Percentiles rank a stretch among this genome's conserved stretches.
These are phyloP conservation scores for Suhomyces kilbournensis DNA, from an alignment of 805 yeast species.

Conservation along the genomic window DNA sequence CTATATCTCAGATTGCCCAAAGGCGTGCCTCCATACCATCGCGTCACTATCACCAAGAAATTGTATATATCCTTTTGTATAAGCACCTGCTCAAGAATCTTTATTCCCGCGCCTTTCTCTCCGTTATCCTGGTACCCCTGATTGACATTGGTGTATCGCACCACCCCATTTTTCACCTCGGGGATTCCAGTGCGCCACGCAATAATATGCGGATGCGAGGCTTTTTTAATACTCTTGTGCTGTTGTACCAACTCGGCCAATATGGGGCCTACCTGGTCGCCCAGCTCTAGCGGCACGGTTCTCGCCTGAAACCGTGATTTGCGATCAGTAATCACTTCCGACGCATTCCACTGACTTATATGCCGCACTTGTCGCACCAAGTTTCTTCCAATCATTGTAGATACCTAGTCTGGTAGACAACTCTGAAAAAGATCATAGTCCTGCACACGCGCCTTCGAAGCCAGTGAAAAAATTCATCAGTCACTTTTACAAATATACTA, in stretches of 20 bases:
- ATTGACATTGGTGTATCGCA: slow-evolving; percentile 24
- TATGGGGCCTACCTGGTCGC: slow-evolving; percentile 41
- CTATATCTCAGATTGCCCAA: slow-evolving; percentile 71
- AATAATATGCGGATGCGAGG: slow-evolving; percentile 69
- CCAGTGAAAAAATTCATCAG: slow-evolving; percentile 1
- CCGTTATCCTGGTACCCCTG: slow-evolving; percentile 72
- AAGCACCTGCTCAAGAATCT: slow-evolving; percentile 51
- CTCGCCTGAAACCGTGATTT: slow-evolving; percentile 71
- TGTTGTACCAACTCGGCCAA: slow-evolving; percentile 40
- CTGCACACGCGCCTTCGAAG: not conserved
- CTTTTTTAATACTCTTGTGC: slow-evolving; percentile 48
- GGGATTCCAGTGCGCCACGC: slow-evolving; percentile 58
- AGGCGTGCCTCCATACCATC: slow-evolving; percentile 84
- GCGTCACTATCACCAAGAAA: slow-evolving; percentile 61
- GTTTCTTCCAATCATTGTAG: not conserved
- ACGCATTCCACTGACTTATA: slow-evolving; percentile 26
- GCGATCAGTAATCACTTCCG: slow-evolving; percentile 37
- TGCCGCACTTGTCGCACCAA: not conserved
- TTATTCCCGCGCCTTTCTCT: slow-evolving; percentile 70
- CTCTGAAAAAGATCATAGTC: not conserved
- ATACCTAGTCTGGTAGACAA: not conserved
- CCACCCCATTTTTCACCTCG: not conserved
- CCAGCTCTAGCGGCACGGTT: slow-evolving; percentile 38
- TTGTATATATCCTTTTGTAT: slow-evolving; percentile 49
- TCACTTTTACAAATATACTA: not conserved